Evolutionary conservation across 1,284 basidiomycete genomes (phyloP), one percentile per base, ranked within the genome.

Genomic region (Ceratobasidium sp.): DNA sequence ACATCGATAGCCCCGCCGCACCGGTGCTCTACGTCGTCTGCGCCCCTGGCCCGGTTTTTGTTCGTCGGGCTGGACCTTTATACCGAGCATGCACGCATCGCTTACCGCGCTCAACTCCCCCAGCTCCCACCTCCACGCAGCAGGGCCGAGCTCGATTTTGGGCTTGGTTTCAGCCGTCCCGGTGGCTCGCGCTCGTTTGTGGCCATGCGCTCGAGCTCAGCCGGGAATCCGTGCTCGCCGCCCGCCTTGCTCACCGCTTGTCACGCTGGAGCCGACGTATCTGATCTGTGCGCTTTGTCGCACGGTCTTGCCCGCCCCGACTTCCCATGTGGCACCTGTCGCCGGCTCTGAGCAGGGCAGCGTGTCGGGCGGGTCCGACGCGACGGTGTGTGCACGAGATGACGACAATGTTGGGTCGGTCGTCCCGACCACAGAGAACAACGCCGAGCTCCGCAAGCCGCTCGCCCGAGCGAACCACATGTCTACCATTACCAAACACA

Each of bases 41-140:
- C n/a, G n/a, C 48, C 73, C 1, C 14, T 38, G 20, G 62, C 73
- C 46, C 73, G 57, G 62, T 66, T 54, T 66, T 38, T 76, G n/a
- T 76, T 76, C 35, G 33, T 76, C 20, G 73, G 73, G 4, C 62
- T 52, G 10, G 73, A 76, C n/a, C 73, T 57, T 20, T 76, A 76
- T 76, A 64, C 73, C 7, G 73, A 38, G 10, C 73, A 76, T 18
- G 73, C 73, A 0, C 46, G 62, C 6, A 76, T 64, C 6, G 52
- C 73, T 52, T 64, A 76, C 50, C 73, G 73, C 46, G 62, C 73
- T 8, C 55, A 70, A 57, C 73, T 76, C 12, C 52, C 62, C 27
- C 52, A 66, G 52, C 30, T 66, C 38, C 67, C 67, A 2, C 50
- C 52, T 7, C 48, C 67, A 8, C 67, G 67, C 23, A 50, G 44